phyloP scores from a whole-genome alignment of 164 flowering plant species.

The Umbellularia californica region DNA sequence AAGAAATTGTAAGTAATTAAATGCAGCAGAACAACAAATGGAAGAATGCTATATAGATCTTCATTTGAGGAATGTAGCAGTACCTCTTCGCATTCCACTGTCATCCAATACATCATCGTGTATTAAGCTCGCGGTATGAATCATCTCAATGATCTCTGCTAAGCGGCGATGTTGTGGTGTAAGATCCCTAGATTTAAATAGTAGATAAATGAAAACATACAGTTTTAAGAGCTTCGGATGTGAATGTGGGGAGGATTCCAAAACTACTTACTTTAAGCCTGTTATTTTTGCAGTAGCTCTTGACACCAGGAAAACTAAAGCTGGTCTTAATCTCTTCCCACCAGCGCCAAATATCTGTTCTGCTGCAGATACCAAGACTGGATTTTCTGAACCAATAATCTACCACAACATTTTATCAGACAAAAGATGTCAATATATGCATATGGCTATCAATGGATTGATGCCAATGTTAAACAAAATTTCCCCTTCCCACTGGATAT shows the following conservation, averaged over 20 bases:
- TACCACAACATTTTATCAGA: conserved; percentile 34
- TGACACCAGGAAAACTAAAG: conserved; percentile 83
- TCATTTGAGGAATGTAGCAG: not conserved
- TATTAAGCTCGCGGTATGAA: conserved; percentile 93
- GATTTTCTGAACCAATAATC: conserved; percentile 98
- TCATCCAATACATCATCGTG: conserved; percentile 97
- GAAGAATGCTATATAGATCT: not conserved
- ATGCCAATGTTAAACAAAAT: not conserved
- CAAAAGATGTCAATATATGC: not conserved
- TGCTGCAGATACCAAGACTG: conserved; percentile 89
- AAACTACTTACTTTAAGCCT: conserved; percentile 56
- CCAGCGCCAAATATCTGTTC: conserved; percentile 97
- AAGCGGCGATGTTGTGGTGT: conserved; percentile 78
- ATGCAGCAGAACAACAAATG: not conserved
- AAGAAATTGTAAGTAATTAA: not conserved
- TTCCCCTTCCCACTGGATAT: not conserved
- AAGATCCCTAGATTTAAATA: conserved; percentile 59
- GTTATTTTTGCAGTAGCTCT: conserved; percentile 75
- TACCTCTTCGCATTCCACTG: conserved; percentile 88
- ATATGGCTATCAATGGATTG: not conserved
- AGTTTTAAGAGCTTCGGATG: not conserved
- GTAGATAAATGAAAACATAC: not conserved
- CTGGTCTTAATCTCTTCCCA: conserved; percentile 97
- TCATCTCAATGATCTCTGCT: conserved; percentile 98
- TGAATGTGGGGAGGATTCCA: not conserved